Conservation (phyloP, 495 filamentous ascomycete genomes). For the Trypethelium eluteriae region DNA sequence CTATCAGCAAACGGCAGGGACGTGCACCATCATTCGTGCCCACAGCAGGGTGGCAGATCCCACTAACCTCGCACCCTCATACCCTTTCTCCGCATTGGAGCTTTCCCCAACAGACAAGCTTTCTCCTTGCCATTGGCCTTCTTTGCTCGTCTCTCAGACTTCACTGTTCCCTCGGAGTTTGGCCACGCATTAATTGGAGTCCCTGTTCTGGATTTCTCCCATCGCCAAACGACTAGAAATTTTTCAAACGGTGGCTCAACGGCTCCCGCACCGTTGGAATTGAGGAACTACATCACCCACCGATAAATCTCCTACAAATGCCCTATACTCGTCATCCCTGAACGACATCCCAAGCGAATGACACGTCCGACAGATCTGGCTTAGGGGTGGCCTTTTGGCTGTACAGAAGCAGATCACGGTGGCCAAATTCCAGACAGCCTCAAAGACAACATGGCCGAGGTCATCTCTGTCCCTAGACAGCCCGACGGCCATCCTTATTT, state of each 20-base stretch:
- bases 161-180: not conserved
- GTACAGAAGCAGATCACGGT: not conserved
- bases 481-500: slow-evolving; percentile 13
- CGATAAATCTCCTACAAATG: not conserved
- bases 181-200: too few relatives aligned
- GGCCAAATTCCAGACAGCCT: not conserved
- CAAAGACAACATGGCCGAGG: slow-evolving; percentile 12
- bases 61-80: not conserved
- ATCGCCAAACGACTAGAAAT: too few relatives aligned
- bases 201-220: too few relatives aligned
- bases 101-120: not conserved
- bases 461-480: slow-evolving; percentile 15
- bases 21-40: not conserved
- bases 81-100: not conserved
- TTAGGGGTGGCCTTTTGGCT: not conserved
- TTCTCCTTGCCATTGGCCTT: not conserved
- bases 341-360: not conserved
- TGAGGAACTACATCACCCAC: not conserved
- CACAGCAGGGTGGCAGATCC: not conserved
- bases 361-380: not conserved
- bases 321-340: not conserved
- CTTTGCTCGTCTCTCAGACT: not conserved
- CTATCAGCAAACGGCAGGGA: too few relatives aligned
- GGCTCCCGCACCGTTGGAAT: not conserved
- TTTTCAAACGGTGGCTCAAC: too few relatives aligned